Base-by-base conservation (phyloP, 257 asterid genomes). In the Catharanthus roseus region DNA sequence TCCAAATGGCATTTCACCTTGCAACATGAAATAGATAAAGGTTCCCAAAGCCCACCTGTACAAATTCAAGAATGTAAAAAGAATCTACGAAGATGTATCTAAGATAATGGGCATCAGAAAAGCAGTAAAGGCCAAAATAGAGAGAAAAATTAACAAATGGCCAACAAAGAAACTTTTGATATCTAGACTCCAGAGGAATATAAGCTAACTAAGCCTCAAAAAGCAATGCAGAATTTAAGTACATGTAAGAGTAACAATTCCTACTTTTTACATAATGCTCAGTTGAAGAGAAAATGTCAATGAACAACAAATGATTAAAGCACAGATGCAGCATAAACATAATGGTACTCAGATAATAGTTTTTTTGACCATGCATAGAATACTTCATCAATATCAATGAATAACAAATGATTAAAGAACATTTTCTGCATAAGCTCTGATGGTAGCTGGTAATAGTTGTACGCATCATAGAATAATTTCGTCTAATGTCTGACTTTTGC, bases 1-100 rank as follows among this genome's bases (percentile, higher is more conserved):
- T 65, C 97, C 97, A 72, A 90, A 93, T 73, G 98, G 97, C 97
- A 89, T 89, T 86, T 93, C 98, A 68, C 92, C 96, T 74, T 85
- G 84, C 73, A 93, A 88, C 98, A 93, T 87, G 91, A 89, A 90
- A 86, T 87, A 93, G 81, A 93, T 87, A 86, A 89, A 84, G 69
- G 90, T 75, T 78, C 98, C 97, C 78, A 90, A 72, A 4, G 95
- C 98, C 98, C 97, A 90, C 96, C 98, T 93, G 82, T 72, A 69
- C 75, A 73, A 71, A 61, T 66, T 68, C 73, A 41, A 53, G 21
- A 71, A 67, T 38, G 29, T 24, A n/a, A 44, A 39, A 39, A 65
- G 57, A 38, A 26, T 2, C 15, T 54, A 64, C 21, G 19, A 38
- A 66, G 60, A 67, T 16, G 26, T 21, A 56, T 4, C 29, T 33